Percentiles rank a stretch among this genome's conserved stretches.
phyloP scores from a whole-genome alignment of 352 stramenopile genomes.

The Globisporangium middletonii region DNA sequence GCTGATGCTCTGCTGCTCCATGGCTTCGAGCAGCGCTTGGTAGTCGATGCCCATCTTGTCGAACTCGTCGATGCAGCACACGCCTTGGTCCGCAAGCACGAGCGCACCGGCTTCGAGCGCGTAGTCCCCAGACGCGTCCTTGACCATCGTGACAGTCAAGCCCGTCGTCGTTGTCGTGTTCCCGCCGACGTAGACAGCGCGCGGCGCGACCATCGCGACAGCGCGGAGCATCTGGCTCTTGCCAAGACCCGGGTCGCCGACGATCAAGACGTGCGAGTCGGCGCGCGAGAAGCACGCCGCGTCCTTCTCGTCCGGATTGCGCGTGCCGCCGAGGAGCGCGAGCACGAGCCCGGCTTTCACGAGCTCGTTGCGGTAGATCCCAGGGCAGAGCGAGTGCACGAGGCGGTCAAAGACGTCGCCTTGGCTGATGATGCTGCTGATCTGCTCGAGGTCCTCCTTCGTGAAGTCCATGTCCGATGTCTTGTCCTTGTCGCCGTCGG shows the following conservation, averaged over 20 bases:
- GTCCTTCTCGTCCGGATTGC: conserved; percentile 51
- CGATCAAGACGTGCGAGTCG: conserved; percentile 95
- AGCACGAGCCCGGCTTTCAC: conserved; percentile 97
- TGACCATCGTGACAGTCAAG: conserved; percentile 95
- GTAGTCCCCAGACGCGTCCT: conserved; percentile 90
- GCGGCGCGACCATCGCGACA: conserved; percentile 86
- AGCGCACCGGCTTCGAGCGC: conserved; percentile 91
- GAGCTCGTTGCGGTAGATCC: conserved; percentile 96
- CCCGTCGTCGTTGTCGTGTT: conserved; percentile 95
- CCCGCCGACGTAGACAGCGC: conserved; percentile 96
- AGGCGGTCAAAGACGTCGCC: conserved; percentile 92
- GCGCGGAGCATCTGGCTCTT: conserved; percentile 95
- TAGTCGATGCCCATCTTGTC: conserved; percentile 96
- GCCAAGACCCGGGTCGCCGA: conserved; percentile 94
- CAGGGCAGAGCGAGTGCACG: conserved; percentile 92
- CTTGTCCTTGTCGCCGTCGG: conserved; percentile 48
- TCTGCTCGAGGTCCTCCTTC: conserved; percentile 88
- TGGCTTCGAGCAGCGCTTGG: conserved; percentile 94
- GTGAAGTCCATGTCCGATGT: conserved; percentile 72
- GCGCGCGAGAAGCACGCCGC: conserved; percentile 68
- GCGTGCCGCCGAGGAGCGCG: conserved; percentile 92
- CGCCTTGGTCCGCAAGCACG: conserved; percentile 92
- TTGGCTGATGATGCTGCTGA: conserved; percentile 85
- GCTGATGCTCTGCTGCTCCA: conserved; percentile 99
- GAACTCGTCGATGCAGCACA: conserved; percentile 98